These are phyloP conservation scores for Poterioochromonas sp. DNA, from an alignment of 352 stramenopile genomes.

Conservation along the genomic window DNA sequence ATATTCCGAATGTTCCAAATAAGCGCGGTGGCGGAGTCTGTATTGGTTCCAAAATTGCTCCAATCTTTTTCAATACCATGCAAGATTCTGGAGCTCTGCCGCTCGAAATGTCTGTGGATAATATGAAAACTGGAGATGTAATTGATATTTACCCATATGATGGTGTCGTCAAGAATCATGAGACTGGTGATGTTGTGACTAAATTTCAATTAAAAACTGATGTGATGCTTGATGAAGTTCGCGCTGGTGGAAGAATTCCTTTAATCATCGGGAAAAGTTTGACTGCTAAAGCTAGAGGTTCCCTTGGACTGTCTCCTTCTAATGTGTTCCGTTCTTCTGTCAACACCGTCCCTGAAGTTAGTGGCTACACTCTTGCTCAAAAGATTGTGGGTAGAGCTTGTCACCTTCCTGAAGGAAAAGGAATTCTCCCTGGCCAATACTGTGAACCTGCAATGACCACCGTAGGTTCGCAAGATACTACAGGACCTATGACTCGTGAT, in stretches of 20 bases:
- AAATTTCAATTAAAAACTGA: slow-evolving; percentile 49
- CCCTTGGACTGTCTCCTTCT: slow-evolving; percentile 51
- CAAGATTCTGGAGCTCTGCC: slow-evolving; percentile 66
- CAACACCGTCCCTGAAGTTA: slow-evolving; percentile 33
- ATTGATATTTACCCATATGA: slow-evolving; percentile 66
- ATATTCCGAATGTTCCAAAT: slow-evolving; percentile 51
- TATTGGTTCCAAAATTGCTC: slow-evolving; percentile 67
- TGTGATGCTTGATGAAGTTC: slow-evolving; percentile 66
- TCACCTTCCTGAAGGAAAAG: slow-evolving; percentile 50
- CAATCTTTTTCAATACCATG: slow-evolving; percentile 78
- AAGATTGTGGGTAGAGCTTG: slow-evolving; percentile 71
- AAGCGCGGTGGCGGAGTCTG: slow-evolving; percentile 50
- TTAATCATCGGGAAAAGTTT: slow-evolving; percentile 65
- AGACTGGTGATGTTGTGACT: slow-evolving; percentile 46
- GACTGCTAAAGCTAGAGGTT: slow-evolving; percentile 57
- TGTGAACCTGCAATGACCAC: slow-evolving; percentile 71
- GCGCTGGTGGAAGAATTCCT: slow-evolving; percentile 63
- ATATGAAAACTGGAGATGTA: slow-evolving; percentile 63
- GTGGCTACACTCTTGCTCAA: slow-evolving; percentile 63
- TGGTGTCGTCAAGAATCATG: slow-evolving; percentile 52
- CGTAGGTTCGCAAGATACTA: slow-evolving; percentile 68
- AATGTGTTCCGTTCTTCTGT: slow-evolving; percentile 54
- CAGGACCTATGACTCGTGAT: slow-evolving; percentile 69
- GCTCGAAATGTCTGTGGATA: slow-evolving; percentile 62
- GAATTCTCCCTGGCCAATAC: slow-evolving; percentile 51